A percentile compares a stretch with the other conserved stretches of the same genome.
Conservation (phyloP, 192 early-diverging fungal species). For the Entophlyctis helioformis region DNA sequence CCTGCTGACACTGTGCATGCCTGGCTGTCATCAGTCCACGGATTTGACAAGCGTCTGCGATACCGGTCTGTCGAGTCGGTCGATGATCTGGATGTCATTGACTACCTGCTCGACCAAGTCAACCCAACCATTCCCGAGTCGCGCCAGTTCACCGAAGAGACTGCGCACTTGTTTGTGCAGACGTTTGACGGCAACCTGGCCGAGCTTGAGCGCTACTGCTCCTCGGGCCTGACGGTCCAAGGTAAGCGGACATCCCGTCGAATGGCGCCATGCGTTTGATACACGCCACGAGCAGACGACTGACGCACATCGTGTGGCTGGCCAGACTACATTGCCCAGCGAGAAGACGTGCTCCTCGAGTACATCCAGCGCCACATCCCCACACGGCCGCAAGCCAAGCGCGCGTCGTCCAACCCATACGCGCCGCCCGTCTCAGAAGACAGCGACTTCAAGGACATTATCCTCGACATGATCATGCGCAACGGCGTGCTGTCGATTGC, state of each 20-base stretch:
- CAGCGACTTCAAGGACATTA: constrained; percentile 13
- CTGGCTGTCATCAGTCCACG: constrained; percentile 3
- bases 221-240: too few relatives aligned
- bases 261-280: too few relatives aligned
- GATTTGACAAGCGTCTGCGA: constrained; percentile 17
- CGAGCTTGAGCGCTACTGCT: constrained; percentile 16
- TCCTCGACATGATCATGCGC: constrained; percentile 25
- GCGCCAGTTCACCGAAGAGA: constrained; percentile 14
- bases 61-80: constrained; percentile 18
- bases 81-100: constrained; percentile 15
- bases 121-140: constrained; percentile 15
- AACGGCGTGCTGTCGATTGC: constrained; percentile 16
- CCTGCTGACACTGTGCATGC: background rate
- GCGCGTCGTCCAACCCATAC: too few relatives aligned
- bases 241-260: too few relatives aligned
- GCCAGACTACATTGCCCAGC: too few relatives aligned
- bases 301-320: too few relatives aligned
- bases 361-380: too few relatives aligned
- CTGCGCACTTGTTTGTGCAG: constrained; percentile 18
- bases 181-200: constrained; percentile 20
- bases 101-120: constrained; percentile 17
- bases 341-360: too few relatives aligned
- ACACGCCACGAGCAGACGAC: too few relatives aligned
- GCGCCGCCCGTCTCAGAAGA: too few relatives aligned
- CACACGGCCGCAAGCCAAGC: too few relatives aligned